Evolutionary conservation across 2,329 filamentous ascomycete species (phyloP).

Genomic region (Beauveria asiatica): DNA sequence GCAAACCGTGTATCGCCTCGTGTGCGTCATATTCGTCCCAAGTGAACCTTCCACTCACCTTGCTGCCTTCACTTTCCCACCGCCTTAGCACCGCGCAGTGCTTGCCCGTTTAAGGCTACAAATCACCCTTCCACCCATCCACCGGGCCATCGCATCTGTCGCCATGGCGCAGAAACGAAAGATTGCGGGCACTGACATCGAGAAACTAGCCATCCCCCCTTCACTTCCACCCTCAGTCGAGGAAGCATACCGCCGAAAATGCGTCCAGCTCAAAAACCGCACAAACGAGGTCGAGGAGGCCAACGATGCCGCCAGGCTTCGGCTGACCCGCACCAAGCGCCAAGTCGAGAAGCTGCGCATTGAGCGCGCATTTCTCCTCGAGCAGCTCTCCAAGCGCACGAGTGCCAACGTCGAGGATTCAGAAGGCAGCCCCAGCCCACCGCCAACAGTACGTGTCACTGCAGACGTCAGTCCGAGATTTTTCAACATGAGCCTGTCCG

Average conservation of each 20-base stretch:
- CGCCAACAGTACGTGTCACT: conserved; percentile 55
- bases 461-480: not conserved
- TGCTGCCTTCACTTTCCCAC: conserved; percentile 6
- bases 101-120: not conserved
- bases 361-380: conserved; percentile 67
- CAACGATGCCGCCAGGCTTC: conserved; percentile 74
- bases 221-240: conserved; percentile 81
- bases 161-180: conserved; percentile 30
- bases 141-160: not conserved
- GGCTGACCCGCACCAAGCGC: conserved; percentile 70
- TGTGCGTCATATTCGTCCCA: not conserved
- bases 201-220: conserved; percentile 42
- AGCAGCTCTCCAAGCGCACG: conserved; percentile 66
- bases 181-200: conserved; percentile 28
- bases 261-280: conserved; percentile 85
- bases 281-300: conserved; percentile 86
- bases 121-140: not conserved
- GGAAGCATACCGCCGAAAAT: conserved; percentile 92
- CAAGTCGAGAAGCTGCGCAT: conserved; percentile 88
- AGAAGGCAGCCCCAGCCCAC: conserved; percentile 71
- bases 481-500: not conserved
- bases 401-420: conserved; percentile 69
- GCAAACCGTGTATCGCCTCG: not conserved
- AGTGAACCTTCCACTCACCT: not conserved
- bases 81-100: not conserved